Base-by-base conservation (phyloP, 1,139 yeast genomes). In the Diutina rugosa region DNA sequence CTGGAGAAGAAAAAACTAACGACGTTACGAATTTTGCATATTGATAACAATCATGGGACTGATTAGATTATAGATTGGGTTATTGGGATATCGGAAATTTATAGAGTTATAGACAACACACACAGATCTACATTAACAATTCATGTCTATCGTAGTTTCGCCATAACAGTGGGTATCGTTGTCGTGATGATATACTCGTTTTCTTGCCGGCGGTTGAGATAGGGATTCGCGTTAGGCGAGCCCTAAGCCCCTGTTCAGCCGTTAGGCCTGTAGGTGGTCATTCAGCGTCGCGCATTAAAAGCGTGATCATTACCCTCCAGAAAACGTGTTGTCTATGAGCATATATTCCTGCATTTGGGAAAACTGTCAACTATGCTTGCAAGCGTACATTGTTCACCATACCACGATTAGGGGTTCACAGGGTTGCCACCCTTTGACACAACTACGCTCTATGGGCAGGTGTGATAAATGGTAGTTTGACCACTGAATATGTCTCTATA, bases 1-100 rank as follows among this genome's bases (percentile, higher is more conserved):
- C 38, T 61, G 60, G 61, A 57, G 56, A 54, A 59, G 58, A 51
- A 59, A 56, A 35, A 54, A 56, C 53, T 59, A 51, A 52, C 12
- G n/a, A 54, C 38, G 51, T 10, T 18, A 38, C 35, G 32, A 35
- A 5, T 10, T 35, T 35, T 35, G 41, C 41, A 35, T 35, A 10
- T 35, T 35, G 12, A 35, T 28, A 16, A 12, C 21, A 32, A 30
- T 16, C 16, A 35, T 35, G 18, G 41, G 35, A 49, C 18, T 8
- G 47, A 44, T 29, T n/a, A 21, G 38, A 8, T 38, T n/a, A 29
- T 32, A 9, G 46, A 54, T 14, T 18, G n/a, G 6, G 30, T 10
- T 46, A 26, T 29, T n/a, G 5, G 28, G 35, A 10, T 32, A 38
- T 41, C 18, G 35, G 9, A 4, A 35, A 38, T 41, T 21, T 28